These are phyloP conservation scores for Penicillium roqueforti DNA, from an alignment of 495 filamentous ascomycete genomes.

Conservation along the genomic window DNA sequence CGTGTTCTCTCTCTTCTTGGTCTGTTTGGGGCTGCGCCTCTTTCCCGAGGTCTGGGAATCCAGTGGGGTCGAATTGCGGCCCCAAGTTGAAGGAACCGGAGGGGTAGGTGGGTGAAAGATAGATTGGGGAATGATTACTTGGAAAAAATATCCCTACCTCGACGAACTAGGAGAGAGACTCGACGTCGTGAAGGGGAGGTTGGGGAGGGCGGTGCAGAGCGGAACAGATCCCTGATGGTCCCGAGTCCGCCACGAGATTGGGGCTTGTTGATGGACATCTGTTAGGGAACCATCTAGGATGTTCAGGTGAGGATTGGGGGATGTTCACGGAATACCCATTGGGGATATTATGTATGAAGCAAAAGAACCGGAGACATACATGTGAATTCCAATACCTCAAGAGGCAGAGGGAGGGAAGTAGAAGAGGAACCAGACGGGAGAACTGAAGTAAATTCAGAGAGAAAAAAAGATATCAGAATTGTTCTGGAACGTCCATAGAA, in stretches of 20 bases:
- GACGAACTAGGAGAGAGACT: conserved; percentile 37
- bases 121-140: conserved; percentile 31
- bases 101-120: conserved; percentile 7
- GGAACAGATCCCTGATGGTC: conserved; percentile 36
- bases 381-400: conserved; percentile 8
- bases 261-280: conserved; percentile 41
- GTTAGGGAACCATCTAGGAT: conserved; percentile 32
- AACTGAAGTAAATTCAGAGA: conserved; percentile 8
- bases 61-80: conserved; percentile 10
- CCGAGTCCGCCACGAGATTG: conserved; percentile 37
- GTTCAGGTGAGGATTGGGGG: background rate
- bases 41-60: background rate
- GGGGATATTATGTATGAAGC: conserved; percentile 15
- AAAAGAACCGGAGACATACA: conserved; percentile 32
- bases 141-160: conserved; percentile 39
- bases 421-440: conserved; percentile 8
- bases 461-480: conserved; percentile 9
- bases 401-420: conserved; percentile 5
- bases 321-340: conserved; percentile 21
- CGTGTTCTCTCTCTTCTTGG: background rate
- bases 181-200: conserved; percentile 31
- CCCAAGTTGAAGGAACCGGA: background rate
- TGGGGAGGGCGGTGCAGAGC: conserved; percentile 28
- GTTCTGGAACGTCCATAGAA: conserved; percentile 29
- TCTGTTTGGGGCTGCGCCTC: background rate